Evolutionary conservation across 2,329 filamentous ascomycete species (phyloP), one percentile per base, ranked within the genome.

Genomic region (Coniochaeta ligniaria): DNA sequence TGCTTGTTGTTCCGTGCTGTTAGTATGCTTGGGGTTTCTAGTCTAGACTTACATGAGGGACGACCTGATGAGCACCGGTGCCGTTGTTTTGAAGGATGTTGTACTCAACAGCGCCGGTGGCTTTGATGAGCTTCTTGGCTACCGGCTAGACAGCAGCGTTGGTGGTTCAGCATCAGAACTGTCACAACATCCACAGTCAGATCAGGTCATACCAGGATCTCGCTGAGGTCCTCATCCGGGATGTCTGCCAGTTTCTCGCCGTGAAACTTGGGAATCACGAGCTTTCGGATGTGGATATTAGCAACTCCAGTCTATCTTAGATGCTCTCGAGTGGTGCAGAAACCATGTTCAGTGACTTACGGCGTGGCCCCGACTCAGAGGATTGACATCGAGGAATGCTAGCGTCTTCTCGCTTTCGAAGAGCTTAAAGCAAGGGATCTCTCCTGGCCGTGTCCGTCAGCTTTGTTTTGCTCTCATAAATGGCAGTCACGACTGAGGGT

Each of bases 21-120:
- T 3, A 33, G 28, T 4, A 20, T 6, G 6, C 6, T 43, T 7
- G 41, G 41, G 41, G n/a, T n/a, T 12, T 22, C 6, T n/a, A 41
- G 47, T 26, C 1, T 9, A 2, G 20, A 78, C 86, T 77, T 78
- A 95, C 94, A 78, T 99, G 95, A 67, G 92, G 89, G 63, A 99
- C 94, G 65, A 89, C 81, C 78, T 98, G 95, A 75, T 99, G 95
- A 20, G 95, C 95, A 69, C 94, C 84, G 24, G 84, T 81, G 59
- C 95, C 95, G 71, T 99, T 99, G 78, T 99, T 99, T 79, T 99
- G 95, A 62, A 99, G 79, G 57, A 99, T 84, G 72, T 99, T 99
- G 81, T 92, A 99, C 74, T 98, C 84, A 58, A 80, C 78, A 4
- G 89, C 87, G 41, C 91, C 91, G 4, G 85, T 86, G 31, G 92